Evolutionary conservation across 192 early-diverging fungal species (phyloP).

Genomic region (Dissophora globulifera): DNA sequence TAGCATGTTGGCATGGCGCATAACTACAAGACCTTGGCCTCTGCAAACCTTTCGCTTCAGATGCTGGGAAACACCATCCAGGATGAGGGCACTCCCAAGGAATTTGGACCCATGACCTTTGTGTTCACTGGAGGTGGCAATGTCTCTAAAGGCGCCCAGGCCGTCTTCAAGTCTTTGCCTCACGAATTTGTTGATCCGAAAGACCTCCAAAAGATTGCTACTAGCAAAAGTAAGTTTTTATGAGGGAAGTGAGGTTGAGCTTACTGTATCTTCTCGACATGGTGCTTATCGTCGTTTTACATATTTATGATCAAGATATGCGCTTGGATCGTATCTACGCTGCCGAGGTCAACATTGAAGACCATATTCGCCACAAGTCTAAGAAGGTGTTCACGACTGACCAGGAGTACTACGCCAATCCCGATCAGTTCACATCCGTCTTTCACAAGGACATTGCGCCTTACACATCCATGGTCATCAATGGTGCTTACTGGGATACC

Average conservation of each 20-base stretch:
- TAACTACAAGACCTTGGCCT: constrained; percentile 73
- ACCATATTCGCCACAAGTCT: constrained; percentile 85
- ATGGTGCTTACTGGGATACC: constrained; percentile 95
- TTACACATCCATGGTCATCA: constrained; percentile 87
- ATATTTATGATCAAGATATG: constrained; percentile 54
- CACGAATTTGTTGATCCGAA: constrained; percentile 87
- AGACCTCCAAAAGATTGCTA: constrained; percentile 68
- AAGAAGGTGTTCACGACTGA: constrained; percentile 65
- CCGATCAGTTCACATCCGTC: constrained; percentile 55
- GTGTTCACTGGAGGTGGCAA: constrained; percentile 93
- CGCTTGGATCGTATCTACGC: constrained; percentile 82
- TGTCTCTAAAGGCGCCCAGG: constrained; percentile 90
- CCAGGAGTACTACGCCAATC: constrained; percentile 80
- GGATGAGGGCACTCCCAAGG: constrained; percentile 87
- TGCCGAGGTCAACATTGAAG: constrained; percentile 78
- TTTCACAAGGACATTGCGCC: constrained; percentile 82
- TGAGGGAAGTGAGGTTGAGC: too few species aligned
- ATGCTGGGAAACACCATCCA: constrained; percentile 82
- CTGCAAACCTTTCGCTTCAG: constrained; percentile 67
- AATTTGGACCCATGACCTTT: constrained; percentile 91
- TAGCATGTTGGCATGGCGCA: constrained; percentile 79
- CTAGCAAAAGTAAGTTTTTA: constrained; percentile 67
- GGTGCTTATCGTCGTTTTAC: too few species aligned
- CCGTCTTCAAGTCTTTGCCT: constrained; percentile 91
- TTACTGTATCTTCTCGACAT: too few species aligned